phyloP scores from a whole-genome alignment of 2,329 filamentous ascomycete species.

The Colletotrichum costaricense region DNA sequence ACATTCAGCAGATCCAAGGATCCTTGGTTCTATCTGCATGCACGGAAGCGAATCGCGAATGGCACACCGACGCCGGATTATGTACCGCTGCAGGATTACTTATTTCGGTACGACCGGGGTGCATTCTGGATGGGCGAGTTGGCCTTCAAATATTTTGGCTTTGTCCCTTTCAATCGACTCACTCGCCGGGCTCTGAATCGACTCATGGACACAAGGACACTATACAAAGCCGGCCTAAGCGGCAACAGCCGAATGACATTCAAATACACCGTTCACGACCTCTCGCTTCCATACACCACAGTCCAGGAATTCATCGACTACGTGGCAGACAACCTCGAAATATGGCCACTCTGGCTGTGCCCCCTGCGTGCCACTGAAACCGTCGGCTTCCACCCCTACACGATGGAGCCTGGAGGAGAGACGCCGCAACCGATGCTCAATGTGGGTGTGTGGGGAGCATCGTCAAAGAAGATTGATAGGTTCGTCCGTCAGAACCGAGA shows the following conservation, averaged over 20 bases:
- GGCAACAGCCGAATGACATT: constrained; percentile 64
- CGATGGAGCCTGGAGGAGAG: constrained; percentile 16
- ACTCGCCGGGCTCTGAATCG: constrained; percentile 71
- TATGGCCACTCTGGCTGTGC: constrained; percentile 69
- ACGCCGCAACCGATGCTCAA: constrained; percentile 54
- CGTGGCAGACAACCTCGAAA: constrained; percentile 55
- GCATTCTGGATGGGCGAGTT: constrained; percentile 75
- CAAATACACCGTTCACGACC: constrained; percentile 73
- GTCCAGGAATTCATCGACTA: constrained; percentile 59
- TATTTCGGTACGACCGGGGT: constrained; percentile 78
- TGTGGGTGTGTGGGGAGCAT: constrained; percentile 72
- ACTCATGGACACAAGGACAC: constrained; percentile 71
- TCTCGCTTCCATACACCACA: constrained; percentile 60
- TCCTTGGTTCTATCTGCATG: constrained; percentile 81
- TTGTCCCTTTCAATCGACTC: constrained; percentile 72
- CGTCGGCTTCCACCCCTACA: constrained; percentile 35
- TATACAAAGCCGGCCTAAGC: constrained; percentile 74
- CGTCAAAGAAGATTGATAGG: constrained; percentile 52
- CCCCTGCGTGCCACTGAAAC: constrained; percentile 59
- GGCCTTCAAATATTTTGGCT: constrained; percentile 70
- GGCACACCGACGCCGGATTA: constrained; percentile 57
- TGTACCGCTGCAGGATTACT: constrained; percentile 73
- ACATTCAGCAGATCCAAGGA: constrained; percentile 70
- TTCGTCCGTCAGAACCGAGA: constrained; percentile 67
- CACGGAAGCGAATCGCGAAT: constrained; percentile 41